Conservation (phyloP, 805 yeast genomes). For the Dipodascopsis tothii region DNA sequence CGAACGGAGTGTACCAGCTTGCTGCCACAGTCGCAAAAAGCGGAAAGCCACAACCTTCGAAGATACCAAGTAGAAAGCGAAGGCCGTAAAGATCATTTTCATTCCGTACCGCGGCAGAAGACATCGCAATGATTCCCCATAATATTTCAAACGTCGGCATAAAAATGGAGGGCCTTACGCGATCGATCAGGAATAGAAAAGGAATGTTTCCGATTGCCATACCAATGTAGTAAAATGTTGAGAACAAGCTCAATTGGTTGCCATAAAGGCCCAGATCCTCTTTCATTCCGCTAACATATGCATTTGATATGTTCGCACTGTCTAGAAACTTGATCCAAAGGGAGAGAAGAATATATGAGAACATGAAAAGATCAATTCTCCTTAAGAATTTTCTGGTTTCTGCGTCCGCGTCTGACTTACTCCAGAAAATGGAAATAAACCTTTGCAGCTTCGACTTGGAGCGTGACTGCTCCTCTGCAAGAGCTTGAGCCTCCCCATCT, state of each 20-base stretch:
- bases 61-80: slow-evolving; percentile 1
- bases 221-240: slow-evolving; percentile 12
- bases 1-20: slow-evolving; percentile 15
- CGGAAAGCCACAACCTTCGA: neutral
- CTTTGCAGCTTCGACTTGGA: too few relatives aligned
- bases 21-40: slow-evolving; percentile 5
- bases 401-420: too few relatives aligned
- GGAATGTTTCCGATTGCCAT: slow-evolving; percentile 9
- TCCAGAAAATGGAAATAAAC: too few relatives aligned
- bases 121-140: slow-evolving; percentile 8
- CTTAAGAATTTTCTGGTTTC: too few relatives aligned
- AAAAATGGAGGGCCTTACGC: slow-evolving; percentile 12
- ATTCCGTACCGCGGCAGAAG: slow-evolving; percentile 7
- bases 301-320: slow-evolving; percentile 51
- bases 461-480: too few relatives aligned
- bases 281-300: slow-evolving; percentile 58
- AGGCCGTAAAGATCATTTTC: slow-evolving; percentile 4
- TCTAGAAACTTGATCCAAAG: slow-evolving; percentile 50
- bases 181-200: slow-evolving; percentile 6
- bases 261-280: slow-evolving; percentile 49
- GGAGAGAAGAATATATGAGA: slow-evolving; percentile 31
- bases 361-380: slow-evolving; percentile 31
- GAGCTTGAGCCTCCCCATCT: too few relatives aligned
- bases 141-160: slow-evolving; percentile 12
- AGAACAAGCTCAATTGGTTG: slow-evolving; percentile 36